Conservation (phyloP, 495 filamentous ascomycete species). For the Daldinia grandis region DNA sequence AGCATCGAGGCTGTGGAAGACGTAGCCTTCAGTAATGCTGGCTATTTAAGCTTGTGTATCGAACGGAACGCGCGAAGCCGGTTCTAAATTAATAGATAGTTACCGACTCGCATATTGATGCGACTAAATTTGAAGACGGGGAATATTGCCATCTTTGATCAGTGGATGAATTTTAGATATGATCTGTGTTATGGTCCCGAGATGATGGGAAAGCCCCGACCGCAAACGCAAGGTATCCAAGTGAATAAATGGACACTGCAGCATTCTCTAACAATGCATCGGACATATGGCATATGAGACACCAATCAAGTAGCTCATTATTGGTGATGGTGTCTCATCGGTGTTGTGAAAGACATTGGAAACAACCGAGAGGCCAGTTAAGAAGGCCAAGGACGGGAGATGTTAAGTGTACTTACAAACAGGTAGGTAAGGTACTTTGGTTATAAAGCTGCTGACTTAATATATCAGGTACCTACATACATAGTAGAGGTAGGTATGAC, state of each 20-base stretch:
- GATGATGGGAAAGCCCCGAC: neutral
- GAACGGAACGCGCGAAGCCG: neutral
- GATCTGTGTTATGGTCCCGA: neutral
- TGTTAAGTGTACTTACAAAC: too few relatives aligned
- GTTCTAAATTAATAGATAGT: neutral
- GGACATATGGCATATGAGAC: conserved; percentile 19
- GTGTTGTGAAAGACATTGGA: conserved; percentile 13
- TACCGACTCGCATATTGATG: neutral
- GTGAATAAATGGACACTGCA: conserved; percentile 7
- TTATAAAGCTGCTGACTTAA: neutral
- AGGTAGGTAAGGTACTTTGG: neutral
- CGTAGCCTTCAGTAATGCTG: neutral
- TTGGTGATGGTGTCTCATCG: conserved; percentile 25
- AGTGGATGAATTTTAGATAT: neutral
- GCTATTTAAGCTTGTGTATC: neutral
- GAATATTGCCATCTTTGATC: neutral
- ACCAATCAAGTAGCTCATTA: conserved; percentile 3
- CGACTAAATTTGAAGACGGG: neutral
- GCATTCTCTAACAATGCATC: neutral
- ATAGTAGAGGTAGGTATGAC: neutral
- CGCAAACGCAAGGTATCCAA: conserved; percentile 4
- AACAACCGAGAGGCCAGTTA: neutral
- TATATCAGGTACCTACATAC: neutral
- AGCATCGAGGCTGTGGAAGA: neutral
- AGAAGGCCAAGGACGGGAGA: neutral